A percentile compares a stretch with the other conserved stretches of the same genome.
These are phyloP conservation scores for Talaromyces proteolyticus DNA, from an alignment of 495 filamentous ascomycete genomes.

Conservation along the genomic window DNA sequence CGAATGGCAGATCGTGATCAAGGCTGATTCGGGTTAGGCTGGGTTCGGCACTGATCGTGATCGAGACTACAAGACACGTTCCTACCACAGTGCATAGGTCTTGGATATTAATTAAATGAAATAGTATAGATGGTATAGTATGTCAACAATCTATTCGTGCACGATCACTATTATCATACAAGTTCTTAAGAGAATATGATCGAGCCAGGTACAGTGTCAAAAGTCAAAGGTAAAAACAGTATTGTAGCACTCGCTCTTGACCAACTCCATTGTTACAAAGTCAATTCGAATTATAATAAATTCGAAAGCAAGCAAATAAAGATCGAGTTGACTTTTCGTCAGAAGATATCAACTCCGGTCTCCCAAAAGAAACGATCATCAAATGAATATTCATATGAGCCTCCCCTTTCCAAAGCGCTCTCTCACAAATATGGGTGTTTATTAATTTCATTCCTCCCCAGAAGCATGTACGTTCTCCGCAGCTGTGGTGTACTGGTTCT, in stretches of 20 bases:
- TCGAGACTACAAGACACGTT: background rate
- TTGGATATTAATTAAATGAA: too few relatives aligned
- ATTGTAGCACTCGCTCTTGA: background rate
- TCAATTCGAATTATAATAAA: background rate
- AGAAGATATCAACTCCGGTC: background rate
- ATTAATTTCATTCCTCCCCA: background rate
- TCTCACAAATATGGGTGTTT: background rate
- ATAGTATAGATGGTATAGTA: too few relatives aligned
- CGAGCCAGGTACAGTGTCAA: background rate
- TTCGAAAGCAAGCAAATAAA: background rate
- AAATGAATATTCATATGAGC: background rate
- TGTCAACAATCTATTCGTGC: too few relatives aligned
- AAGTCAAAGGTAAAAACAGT: background rate
- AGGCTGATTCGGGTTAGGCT: background rate
- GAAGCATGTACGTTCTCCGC: background rate
- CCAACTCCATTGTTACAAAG: background rate
- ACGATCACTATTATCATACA: too few relatives aligned
- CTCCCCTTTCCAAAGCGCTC: background rate
- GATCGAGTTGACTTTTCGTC: constrained; percentile 1
- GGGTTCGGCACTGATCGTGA: too few relatives aligned
- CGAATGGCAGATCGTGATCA: background rate
- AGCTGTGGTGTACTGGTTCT: background rate
- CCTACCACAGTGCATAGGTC: too few relatives aligned
- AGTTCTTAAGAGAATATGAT: too few relatives aligned
- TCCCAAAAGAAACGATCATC: background rate